Conservation (phyloP, 176 grass and related monocot species). For the Avena eriantha region DNA sequence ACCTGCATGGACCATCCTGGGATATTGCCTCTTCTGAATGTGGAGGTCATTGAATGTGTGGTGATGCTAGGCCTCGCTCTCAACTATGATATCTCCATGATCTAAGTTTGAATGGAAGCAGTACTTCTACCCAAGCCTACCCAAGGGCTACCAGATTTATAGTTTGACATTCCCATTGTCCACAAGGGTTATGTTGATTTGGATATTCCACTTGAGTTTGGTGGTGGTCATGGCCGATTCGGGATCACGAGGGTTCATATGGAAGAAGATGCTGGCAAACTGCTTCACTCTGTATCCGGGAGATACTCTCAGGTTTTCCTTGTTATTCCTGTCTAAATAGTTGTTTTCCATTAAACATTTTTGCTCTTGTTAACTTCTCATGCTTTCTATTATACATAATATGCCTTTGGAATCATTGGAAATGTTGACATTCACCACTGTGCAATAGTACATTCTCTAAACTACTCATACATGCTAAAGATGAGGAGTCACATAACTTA, state of each 20-base stretch:
- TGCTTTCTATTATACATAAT: neutral
- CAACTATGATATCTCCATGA: conserved; percentile 70
- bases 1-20: conserved; percentile 91
- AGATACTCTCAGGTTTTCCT: conserved; percentile 82
- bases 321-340: neutral
- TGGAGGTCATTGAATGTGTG: conserved; percentile 75
- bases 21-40: conserved; percentile 75
- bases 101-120: conserved; percentile 99
- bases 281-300: conserved; percentile 78
- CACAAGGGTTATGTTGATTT: conserved; percentile 74
- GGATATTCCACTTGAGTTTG: conserved; percentile 88
- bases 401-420: neutral
- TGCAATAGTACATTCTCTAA: conserved; percentile 21
- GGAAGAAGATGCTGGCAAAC: conserved; percentile 97
- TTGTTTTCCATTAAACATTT: neutral
- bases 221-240: conserved; percentile 84
- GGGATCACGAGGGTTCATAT: conserved; percentile 95
- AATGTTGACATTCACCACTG: conserved; percentile 13
- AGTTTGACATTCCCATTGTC: conserved; percentile 94
- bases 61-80: conserved; percentile 85
- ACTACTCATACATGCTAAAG: neutral
- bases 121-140: conserved; percentile 94
- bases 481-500: neutral
- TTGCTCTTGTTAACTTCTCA: neutral
- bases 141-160: conserved; percentile 96